Conservation (phyloP, 2,329 filamentous ascomycete genomes). For the Cryoendolithus antarcticus region DNA sequence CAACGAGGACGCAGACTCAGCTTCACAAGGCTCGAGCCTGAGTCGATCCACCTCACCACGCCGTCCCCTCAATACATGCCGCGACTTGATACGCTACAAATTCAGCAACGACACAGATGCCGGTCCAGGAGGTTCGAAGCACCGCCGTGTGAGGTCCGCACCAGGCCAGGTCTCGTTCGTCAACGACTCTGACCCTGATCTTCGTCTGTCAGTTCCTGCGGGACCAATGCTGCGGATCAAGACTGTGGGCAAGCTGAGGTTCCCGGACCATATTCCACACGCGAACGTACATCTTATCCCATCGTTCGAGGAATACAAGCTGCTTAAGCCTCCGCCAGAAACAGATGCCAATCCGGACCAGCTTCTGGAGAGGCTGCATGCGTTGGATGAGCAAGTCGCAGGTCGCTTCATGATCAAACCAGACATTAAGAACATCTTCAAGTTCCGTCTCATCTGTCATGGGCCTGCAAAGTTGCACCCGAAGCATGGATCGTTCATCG, state of each 20-base stretch:
- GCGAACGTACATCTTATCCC: too few species aligned
- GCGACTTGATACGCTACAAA: too few species aligned
- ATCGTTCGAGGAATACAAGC: constrained; percentile 12
- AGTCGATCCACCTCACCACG: too few species aligned
- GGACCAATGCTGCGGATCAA: constrained; percentile 8
- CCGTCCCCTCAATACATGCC: too few species aligned
- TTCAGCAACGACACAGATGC: too few species aligned
- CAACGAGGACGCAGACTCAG: background rate
- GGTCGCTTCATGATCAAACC: constrained; percentile 21
- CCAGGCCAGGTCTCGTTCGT: background rate
- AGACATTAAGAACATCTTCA: constrained; percentile 19
- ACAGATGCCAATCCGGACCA: constrained; percentile 13
- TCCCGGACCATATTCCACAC: constrained; percentile 8
- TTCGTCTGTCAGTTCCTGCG: background rate
- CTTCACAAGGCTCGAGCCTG: too few species aligned
- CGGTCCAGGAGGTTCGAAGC: too few species aligned
- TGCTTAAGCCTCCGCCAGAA: constrained; percentile 18
- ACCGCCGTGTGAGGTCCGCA: too few species aligned
- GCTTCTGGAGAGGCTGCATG: constrained; percentile 13
- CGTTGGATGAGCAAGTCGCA: constrained; percentile 14
- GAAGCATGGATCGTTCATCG: constrained; percentile 29
- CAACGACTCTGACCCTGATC: constrained; percentile 4
- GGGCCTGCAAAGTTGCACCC: constrained; percentile 20
- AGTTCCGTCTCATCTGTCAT: constrained; percentile 27
- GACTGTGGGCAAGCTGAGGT: constrained; percentile 8